phyloP scores from a whole-genome alignment of 1,284 basidiomycete species.

The Spongiforma sp. region DNA sequence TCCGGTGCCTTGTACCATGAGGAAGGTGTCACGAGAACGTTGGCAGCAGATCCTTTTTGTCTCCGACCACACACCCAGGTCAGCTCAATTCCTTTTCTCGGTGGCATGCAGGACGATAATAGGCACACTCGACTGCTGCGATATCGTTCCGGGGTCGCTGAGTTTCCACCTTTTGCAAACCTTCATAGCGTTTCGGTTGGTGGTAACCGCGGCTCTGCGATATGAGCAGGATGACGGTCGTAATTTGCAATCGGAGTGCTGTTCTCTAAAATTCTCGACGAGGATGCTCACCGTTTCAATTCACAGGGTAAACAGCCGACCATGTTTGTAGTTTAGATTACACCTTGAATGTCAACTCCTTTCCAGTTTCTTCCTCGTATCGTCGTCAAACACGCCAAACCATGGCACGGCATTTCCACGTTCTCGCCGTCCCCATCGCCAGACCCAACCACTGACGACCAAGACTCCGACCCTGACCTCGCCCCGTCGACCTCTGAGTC shows the following conservation, averaged over 20 bases:
- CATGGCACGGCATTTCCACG: conserved; percentile 24
- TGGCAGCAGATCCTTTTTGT: too few relatives aligned
- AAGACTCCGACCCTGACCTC: conserved; percentile 12
- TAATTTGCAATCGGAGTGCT: conserved; percentile 38
- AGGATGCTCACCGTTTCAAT: conserved; percentile 1
- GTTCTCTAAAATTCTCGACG: background rate
- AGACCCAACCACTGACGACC: conserved; percentile 11
- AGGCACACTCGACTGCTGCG: conserved; percentile 29
- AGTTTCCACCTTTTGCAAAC: background rate
- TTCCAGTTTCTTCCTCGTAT: conserved; percentile 45
- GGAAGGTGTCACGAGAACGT: too few relatives aligned
- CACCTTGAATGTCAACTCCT: conserved; percentile 23
- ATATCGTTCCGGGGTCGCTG: background rate
- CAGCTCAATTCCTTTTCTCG: too few relatives aligned
- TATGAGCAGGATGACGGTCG: conserved; percentile 31
- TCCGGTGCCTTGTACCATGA: too few relatives aligned
- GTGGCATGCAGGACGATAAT: conserved; percentile 31
- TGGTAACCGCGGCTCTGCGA: conserved; percentile 25
- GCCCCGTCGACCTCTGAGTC: conserved; percentile 20
- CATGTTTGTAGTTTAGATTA: background rate
- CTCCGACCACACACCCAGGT: too few relatives aligned
- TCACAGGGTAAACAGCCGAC: background rate
- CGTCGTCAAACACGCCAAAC: conserved; percentile 31
- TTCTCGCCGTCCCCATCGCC: conserved; percentile 8
- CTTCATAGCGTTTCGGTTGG: conserved; percentile 9